These are phyloP conservation scores for Lentinula sp. DNA, from an alignment of 768 basidiomycete genomes.

Conservation along the genomic window DNA sequence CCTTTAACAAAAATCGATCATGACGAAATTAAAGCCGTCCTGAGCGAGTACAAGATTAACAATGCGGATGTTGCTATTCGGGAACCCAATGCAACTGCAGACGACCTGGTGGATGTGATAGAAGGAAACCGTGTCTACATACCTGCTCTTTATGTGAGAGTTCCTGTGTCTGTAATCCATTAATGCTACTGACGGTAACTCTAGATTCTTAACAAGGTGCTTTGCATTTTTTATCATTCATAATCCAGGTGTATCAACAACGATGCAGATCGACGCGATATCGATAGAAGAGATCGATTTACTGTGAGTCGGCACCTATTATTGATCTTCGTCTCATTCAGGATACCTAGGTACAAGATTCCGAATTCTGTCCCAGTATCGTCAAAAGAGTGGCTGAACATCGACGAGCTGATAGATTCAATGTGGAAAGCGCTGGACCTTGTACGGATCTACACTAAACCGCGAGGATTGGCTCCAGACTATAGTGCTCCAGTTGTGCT, in stretches of 20 bases:
- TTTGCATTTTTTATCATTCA: conserved; percentile 4
- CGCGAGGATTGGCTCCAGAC: conserved; percentile 85
- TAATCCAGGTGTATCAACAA: conserved; percentile 1
- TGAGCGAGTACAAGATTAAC: conserved; percentile 87
- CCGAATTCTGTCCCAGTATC: conserved; percentile 94
- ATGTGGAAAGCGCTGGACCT: conserved; percentile 95
- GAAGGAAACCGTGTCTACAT: conserved; percentile 97
- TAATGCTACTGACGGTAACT: neutral
- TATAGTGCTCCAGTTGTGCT: conserved; percentile 90
- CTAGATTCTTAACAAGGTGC: conserved; percentile 80
- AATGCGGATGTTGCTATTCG: conserved; percentile 92
- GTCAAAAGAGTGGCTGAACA: conserved; percentile 90
- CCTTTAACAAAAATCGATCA: conserved; percentile 94
- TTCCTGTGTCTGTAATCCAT: neutral
- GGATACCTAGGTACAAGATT: conserved; percentile 70
- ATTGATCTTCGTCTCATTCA: neutral
- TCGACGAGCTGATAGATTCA: conserved; percentile 87
- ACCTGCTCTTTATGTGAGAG: conserved; percentile 79
- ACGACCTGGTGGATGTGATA: conserved; percentile 95
- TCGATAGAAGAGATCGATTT: conserved; percentile 97
- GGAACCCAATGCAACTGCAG: conserved; percentile 85
- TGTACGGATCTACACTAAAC: conserved; percentile 95
- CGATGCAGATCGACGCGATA: conserved; percentile 85
- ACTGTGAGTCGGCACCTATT: conserved; percentile 40
- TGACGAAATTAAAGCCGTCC: conserved; percentile 92